Evolutionary conservation across 768 basidiomycete genomes (phyloP).

Genomic region (Pisolithus sp.): DNA sequence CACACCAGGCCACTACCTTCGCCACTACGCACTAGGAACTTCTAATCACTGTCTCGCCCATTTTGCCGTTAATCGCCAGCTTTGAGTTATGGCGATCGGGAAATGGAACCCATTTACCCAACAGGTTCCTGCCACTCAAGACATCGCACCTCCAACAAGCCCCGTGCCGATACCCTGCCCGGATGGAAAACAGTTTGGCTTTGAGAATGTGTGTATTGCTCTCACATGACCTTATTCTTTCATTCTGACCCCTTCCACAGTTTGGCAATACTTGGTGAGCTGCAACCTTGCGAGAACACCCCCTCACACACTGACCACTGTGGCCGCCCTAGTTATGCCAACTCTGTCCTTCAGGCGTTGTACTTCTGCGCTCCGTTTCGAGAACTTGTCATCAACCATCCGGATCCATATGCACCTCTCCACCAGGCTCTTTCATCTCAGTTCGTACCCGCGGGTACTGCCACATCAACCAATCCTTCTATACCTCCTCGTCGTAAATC

Average conservation of each 20-base stretch:
- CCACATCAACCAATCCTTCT: slow-evolving; percentile 21
- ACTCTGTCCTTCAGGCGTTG: slow-evolving; percentile 95
- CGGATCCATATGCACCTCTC: slow-evolving; percentile 43
- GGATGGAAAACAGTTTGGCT: slow-evolving; percentile 87
- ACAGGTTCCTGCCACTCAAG: slow-evolving; percentile 15
- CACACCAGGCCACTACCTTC: not conserved
- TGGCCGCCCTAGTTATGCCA: slow-evolving; percentile 70
- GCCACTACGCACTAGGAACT: slow-evolving; percentile 3
- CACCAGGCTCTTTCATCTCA: slow-evolving; percentile 27
- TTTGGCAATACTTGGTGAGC: slow-evolving; percentile 94
- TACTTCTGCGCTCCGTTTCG: slow-evolving; percentile 95
- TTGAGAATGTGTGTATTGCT: slow-evolving; percentile 78
- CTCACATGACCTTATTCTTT: slow-evolving; percentile 1
- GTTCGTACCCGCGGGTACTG: slow-evolving; percentile 12
- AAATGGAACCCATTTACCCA: slow-evolving; percentile 34
- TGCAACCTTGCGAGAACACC: slow-evolving; percentile 2
- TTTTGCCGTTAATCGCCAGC: slow-evolving; percentile 2
- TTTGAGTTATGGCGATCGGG: slow-evolving; percentile 30
- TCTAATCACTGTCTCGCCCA: slow-evolving; percentile 11
- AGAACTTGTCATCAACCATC: slow-evolving; percentile 73
- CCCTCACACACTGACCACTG: slow-evolving; percentile 13
- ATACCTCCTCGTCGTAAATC: slow-evolving; percentile 44
- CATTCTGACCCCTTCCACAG: slow-evolving; percentile 34
- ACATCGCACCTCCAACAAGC: slow-evolving; percentile 21
- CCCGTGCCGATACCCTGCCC: slow-evolving; percentile 43